Evolutionary conservation across 2,329 filamentous ascomycete genomes (phyloP).

Genomic region (Shiraia sp.): DNA sequence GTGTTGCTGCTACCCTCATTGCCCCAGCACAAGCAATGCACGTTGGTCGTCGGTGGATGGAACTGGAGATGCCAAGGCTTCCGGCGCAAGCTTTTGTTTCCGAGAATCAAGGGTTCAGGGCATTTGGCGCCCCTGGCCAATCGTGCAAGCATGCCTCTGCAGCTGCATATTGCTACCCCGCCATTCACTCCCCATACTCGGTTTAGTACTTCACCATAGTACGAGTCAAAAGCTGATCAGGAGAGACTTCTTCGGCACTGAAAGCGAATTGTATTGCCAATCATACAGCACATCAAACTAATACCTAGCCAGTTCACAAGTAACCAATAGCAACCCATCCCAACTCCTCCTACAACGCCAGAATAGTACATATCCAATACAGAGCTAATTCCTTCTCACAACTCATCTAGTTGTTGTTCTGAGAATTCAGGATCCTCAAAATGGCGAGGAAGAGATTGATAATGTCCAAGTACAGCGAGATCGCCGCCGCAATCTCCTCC

Average conservation of each 20-base stretch:
- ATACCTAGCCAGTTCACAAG: too few species aligned
- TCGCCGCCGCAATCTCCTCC: slow-evolving; percentile 94
- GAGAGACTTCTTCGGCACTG: too few species aligned
- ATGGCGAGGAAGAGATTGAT: slow-evolving; percentile 98
- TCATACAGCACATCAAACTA: too few species aligned
- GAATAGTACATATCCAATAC: not conserved
- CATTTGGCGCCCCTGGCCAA: slow-evolving; percentile 16
- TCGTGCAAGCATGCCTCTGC: slow-evolving; percentile 11
- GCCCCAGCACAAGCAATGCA: not conserved
- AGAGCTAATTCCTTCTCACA: not conserved
- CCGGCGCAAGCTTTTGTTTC: slow-evolving; percentile 15
- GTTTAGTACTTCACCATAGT: too few species aligned
- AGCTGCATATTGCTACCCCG: slow-evolving; percentile 19
- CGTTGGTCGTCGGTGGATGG: slow-evolving; percentile 1
- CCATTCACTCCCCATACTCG: slow-evolving; percentile 8
- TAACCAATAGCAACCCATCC: too few species aligned
- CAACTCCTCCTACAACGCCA: not conserved
- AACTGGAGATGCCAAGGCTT: slow-evolving; percentile 22
- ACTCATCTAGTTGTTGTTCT: slow-evolving; percentile 77
- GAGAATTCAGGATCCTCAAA: slow-evolving; percentile 92
- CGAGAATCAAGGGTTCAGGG: slow-evolving; percentile 11
- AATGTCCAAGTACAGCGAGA: slow-evolving; percentile 93
- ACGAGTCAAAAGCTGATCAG: too few species aligned
- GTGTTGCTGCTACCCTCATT: too few species aligned
- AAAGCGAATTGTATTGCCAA: too few species aligned